phyloP scores from a whole-genome alignment of 192 early-diverging fungal genomes.

The Lunasporangiospora selenospora region DNA sequence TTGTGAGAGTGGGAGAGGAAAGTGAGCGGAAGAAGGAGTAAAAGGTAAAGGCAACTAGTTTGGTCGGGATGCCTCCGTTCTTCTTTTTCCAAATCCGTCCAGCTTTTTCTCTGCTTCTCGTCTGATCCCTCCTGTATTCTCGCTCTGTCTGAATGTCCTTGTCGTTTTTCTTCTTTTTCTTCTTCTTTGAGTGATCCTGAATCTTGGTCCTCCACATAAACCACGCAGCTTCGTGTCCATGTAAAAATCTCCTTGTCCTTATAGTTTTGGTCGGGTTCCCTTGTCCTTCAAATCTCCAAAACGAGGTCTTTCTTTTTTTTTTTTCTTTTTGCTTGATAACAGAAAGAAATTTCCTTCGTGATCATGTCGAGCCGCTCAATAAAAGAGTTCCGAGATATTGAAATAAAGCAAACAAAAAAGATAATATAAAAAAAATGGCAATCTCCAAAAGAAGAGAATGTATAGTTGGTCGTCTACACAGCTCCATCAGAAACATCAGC shows the following conservation, averaged over 20 bases:
- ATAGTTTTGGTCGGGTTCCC: conserved; percentile 34
- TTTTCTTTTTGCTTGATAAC: not conserved
- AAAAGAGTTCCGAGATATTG: too few species aligned
- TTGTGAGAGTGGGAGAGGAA: not conserved
- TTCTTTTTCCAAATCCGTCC: not conserved
- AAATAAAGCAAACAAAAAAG: not conserved
- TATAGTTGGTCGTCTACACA: conserved; percentile 38
- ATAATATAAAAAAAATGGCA: conserved; percentile 3
- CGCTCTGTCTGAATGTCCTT: too few species aligned
- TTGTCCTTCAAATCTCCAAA: not conserved
- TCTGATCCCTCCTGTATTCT: not conserved
- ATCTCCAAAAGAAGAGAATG: not conserved
- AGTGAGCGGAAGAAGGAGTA: conserved; percentile 7
- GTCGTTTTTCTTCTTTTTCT: too few species aligned
- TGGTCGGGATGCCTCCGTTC: conserved; percentile 39
- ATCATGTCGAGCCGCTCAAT: not conserved
- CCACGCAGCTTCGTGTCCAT: too few species aligned
- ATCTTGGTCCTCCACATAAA: too few species aligned
- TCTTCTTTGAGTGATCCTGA: too few species aligned
- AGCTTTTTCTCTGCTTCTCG: not conserved
- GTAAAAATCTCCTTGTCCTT: conserved; percentile 1
- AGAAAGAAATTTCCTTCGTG: not conserved
- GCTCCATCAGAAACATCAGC: not conserved
- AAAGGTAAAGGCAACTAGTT: conserved; percentile 27
- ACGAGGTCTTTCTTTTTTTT: not conserved